Percentiles rank a stretch among this genome's conserved stretches.
Conservation (phyloP, 2,329 filamentous ascomycete genomes). For the Fusarium virguliforme region DNA sequence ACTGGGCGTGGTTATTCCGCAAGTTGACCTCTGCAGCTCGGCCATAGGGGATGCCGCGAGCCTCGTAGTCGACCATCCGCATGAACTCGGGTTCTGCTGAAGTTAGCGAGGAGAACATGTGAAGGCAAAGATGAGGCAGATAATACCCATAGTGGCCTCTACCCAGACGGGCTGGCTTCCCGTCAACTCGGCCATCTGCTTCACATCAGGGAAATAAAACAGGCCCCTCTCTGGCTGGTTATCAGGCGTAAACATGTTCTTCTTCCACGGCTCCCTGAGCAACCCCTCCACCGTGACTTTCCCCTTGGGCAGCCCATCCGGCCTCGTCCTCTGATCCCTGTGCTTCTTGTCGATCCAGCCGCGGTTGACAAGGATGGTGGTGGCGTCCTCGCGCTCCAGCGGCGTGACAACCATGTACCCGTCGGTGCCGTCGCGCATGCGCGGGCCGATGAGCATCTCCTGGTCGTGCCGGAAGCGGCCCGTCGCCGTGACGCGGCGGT, state of each 20-base stretch:
- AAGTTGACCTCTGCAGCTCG: conserved; percentile 91
- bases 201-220: conserved; percentile 96
- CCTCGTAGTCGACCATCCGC: conserved; percentile 80
- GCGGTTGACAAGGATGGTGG: conserved; percentile 87
- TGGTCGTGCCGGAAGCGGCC: conserved; percentile 87
- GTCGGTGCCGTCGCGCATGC: conserved; percentile 89
- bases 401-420: conserved; percentile 95
- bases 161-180: conserved; percentile 94
- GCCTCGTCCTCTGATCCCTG: conserved; percentile 75
- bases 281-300: conserved; percentile 87
- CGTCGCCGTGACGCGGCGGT: conserved; percentile 83
- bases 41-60: conserved; percentile 90
- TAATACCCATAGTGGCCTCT: conserved; percentile 91
- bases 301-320: conserved; percentile 76
- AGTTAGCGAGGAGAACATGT: conserved; percentile 29
- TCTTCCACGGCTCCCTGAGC: conserved; percentile 92
- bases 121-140: conserved; percentile 15
- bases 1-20: conserved; percentile 96
- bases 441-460: conserved; percentile 96
- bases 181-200: conserved; percentile 87
- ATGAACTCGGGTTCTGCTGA: conserved; percentile 82
- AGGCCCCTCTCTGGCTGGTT: conserved; percentile 87
- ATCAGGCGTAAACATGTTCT: conserved; percentile 96
- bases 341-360: conserved; percentile 92
- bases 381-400: conserved; percentile 78